A percentile compares a stretch with the other conserved stretches of the same genome.
These are phyloP conservation scores for Aspergillus steynii DNA, from an alignment of 495 filamentous ascomycete species.

Conservation along the genomic window DNA sequence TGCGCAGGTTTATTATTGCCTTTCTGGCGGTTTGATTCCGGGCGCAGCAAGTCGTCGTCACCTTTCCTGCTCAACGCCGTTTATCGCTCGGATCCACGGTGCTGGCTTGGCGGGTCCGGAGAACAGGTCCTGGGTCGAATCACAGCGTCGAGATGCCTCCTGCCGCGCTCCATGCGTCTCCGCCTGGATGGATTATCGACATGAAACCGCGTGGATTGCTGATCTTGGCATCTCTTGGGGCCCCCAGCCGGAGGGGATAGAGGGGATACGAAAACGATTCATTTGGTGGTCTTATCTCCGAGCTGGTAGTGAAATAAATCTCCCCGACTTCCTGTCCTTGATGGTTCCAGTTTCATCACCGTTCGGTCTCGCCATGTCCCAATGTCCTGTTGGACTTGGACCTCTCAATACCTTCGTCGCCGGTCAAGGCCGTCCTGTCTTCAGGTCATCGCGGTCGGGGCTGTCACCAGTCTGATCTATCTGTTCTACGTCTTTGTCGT, in stretches of 20 bases:
- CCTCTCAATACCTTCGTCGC: slow-evolving; percentile 20
- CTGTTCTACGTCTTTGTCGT: slow-evolving; percentile 28
- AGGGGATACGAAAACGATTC: neutral
- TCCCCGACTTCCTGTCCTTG: neutral
- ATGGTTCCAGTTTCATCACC: neutral
- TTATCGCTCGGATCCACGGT: neutral
- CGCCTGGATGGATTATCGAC: neutral
- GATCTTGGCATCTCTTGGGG: neutral
- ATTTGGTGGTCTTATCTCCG: neutral
- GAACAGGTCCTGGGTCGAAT: neutral
- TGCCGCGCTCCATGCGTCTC: neutral
- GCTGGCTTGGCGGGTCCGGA: neutral
- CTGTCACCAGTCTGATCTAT: slow-evolving; percentile 23
- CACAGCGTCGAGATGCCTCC: neutral
- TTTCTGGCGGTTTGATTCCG: neutral
- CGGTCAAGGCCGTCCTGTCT: slow-evolving; percentile 23
- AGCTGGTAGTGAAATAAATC: neutral
- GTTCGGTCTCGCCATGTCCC: slow-evolving; percentile 26
- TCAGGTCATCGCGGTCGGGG: slow-evolving; percentile 15
- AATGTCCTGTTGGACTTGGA: slow-evolving; percentile 31
- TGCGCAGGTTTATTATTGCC: too few species aligned
- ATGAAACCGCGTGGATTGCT: neutral
- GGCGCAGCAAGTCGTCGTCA: neutral
- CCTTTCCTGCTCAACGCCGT: neutral
- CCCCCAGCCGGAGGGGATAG: neutral